A percentile compares a stretch with the other conserved stretches of the same genome.
These are phyloP conservation scores for Skeletonema marinoi DNA, from an alignment of 108 stramenopile species.

Conservation along the genomic window DNA sequence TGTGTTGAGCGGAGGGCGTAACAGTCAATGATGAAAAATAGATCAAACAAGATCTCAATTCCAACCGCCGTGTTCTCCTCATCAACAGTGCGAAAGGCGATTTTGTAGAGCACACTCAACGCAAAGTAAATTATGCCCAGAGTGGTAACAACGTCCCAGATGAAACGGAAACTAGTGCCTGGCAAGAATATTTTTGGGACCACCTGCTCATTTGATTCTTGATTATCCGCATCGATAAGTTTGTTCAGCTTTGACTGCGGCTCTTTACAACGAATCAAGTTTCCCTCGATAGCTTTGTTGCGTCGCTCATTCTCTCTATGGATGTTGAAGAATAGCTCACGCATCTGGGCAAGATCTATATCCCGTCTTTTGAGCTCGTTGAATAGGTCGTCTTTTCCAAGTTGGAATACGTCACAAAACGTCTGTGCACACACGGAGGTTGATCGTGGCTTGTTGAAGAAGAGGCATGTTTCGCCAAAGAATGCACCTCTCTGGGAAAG, in stretches of 20 bases:
- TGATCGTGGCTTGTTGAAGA: constrained; percentile 58
- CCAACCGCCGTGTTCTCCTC: not conserved
- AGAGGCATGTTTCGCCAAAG: constrained; percentile 66
- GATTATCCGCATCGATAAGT: constrained; percentile 30
- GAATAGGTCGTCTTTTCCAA: constrained; percentile 44
- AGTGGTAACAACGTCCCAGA: constrained; percentile 40
- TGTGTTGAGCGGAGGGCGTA: constrained; percentile 37
- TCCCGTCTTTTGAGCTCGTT: constrained; percentile 39
- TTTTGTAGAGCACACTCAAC: constrained; percentile 19
- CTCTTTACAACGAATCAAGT: constrained; percentile 29
- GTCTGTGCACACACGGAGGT: constrained; percentile 39
- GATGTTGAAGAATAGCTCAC: constrained; percentile 37
- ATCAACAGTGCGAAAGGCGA: constrained; percentile 36
- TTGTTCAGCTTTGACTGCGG: constrained; percentile 38
- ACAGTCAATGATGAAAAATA: constrained; percentile 49
- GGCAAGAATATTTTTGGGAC: constrained; percentile 26
- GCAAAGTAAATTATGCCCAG: constrained; percentile 39
- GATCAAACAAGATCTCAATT: constrained; percentile 41
- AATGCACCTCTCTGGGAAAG: constrained; percentile 45
- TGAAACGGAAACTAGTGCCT: constrained; percentile 36
- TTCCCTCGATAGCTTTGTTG: constrained; percentile 46
- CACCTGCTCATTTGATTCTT: not conserved
- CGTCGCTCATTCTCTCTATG: constrained; percentile 35
- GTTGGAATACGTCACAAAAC: constrained; percentile 52
- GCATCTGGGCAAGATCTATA: constrained; percentile 41